phyloP scores from a whole-genome alignment of 2,329 filamentous ascomycete genomes.

The Cytospora paraplurivora region DNA sequence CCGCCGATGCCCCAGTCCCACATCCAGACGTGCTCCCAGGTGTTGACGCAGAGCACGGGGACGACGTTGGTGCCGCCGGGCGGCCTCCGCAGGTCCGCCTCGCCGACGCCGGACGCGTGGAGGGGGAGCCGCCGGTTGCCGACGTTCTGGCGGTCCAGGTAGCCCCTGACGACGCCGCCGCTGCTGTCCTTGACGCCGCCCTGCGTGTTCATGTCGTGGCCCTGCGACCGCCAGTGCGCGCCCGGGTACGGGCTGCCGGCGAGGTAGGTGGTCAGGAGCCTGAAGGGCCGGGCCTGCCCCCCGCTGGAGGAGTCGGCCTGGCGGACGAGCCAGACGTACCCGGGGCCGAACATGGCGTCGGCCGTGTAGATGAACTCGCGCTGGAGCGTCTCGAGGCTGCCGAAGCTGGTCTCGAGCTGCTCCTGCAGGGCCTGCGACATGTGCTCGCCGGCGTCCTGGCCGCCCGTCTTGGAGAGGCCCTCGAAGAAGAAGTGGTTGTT shows the following conservation, averaged over 20 bases:
- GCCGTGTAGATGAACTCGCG: constrained; percentile 80
- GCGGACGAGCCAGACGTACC: constrained; percentile 90
- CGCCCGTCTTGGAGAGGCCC: constrained; percentile 43
- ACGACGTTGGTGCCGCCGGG: constrained; percentile 69
- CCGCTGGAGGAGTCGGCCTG: constrained; percentile 40
- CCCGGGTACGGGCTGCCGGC: constrained; percentile 85
- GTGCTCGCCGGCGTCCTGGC: constrained; percentile 48
- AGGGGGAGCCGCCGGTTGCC: constrained; percentile 39
- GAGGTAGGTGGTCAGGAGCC: constrained; percentile 85
- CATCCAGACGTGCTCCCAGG: constrained; percentile 94
- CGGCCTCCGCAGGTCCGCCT: constrained; percentile 36
- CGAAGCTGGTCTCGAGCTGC: constrained; percentile 71
- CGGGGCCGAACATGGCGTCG: constrained; percentile 90
- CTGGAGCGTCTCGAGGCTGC: constrained; percentile 79
- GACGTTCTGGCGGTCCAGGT: constrained; percentile 44
- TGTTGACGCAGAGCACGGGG: constrained; percentile 88
- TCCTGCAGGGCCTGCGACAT: constrained; percentile 48
- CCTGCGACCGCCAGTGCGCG: constrained; percentile 77
- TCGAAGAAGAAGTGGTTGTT: constrained; percentile 88
- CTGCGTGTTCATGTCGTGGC: constrained; percentile 69
- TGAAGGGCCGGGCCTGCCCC: constrained; percentile 47
- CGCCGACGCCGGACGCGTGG: constrained; percentile 28
- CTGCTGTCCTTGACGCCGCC: constrained; percentile 43
- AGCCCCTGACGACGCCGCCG: constrained; percentile 37
- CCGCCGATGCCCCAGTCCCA: constrained; percentile 75